These are phyloP conservation scores for Phytophthora fragariae DNA, from an alignment of 352 stramenopile genomes.

Conservation along the genomic window DNA sequence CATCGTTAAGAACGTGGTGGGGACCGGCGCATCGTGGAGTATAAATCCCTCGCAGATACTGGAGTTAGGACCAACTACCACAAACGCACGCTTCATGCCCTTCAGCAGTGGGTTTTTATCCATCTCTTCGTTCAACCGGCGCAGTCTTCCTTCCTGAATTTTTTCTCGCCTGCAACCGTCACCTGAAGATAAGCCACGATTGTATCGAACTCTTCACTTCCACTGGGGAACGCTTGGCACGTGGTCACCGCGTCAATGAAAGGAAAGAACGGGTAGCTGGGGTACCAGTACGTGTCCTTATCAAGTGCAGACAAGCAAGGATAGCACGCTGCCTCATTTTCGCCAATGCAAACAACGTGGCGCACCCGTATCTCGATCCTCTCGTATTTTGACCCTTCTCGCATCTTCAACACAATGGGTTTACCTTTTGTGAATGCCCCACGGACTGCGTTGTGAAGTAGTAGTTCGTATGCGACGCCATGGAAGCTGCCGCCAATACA, in stretches of 20 bases:
- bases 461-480: slow-evolving; percentile 14
- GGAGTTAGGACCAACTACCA: slow-evolving; percentile 20
- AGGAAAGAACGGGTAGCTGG: slow-evolving; percentile 28
- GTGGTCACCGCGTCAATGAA: slow-evolving; percentile 28
- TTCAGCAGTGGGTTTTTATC: slow-evolving; percentile 19
- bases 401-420: slow-evolving; percentile 30
- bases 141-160: slow-evolving; percentile 12
- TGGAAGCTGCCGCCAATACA: slow-evolving; percentile 14
- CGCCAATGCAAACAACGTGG: slow-evolving; percentile 12
- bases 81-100: slow-evolving; percentile 19
- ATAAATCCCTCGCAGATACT: slow-evolving; percentile 24
- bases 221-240: slow-evolving; percentile 19
- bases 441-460: slow-evolving; percentile 23
- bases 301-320: slow-evolving; percentile 12
- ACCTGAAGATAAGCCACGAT: slow-evolving; percentile 27
- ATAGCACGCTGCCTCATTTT: slow-evolving; percentile 15
- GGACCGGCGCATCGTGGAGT: slow-evolving; percentile 18
- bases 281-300: slow-evolving; percentile 26
- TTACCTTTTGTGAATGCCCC: slow-evolving; percentile 13
- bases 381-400: slow-evolving; percentile 22
- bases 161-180: slow-evolving; percentile 18
- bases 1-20: slow-evolving; percentile 13
- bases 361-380: slow-evolving; percentile 21
- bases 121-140: slow-evolving; percentile 24
- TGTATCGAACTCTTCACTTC: slow-evolving; percentile 15